Evolutionary conservation across 805 yeast genomes (phyloP).

Genomic region (Clavispora phyllophila): DNA sequence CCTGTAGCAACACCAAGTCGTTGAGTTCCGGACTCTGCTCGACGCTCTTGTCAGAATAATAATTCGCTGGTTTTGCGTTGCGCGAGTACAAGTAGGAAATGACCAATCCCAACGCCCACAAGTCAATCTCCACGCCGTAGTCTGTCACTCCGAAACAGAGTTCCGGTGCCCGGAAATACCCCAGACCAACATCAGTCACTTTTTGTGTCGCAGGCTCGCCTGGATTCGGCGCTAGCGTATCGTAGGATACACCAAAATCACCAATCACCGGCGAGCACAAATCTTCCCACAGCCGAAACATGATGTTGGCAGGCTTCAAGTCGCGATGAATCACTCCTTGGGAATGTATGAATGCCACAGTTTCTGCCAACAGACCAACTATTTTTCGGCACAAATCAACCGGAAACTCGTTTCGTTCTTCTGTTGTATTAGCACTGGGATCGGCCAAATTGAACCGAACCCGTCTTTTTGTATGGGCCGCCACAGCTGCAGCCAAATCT

Average conservation of each 20-base stretch:
- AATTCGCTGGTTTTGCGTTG: constrained; percentile 27
- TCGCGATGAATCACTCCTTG: constrained; percentile 38
- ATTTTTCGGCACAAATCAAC: constrained; percentile 10
- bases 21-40: constrained; percentile 24
- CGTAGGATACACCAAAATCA: constrained; percentile 60
- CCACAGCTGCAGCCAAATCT: constrained; percentile 23
- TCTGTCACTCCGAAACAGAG: constrained; percentile 53
- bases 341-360: constrained; percentile 26
- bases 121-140: constrained; percentile 55
- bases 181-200: constrained; percentile 60
- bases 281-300: constrained; percentile 18
- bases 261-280: constrained; percentile 35
- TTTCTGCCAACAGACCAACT: constrained; percentile 17
- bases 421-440: constrained; percentile 12
- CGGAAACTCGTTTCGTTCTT: constrained; percentile 12
- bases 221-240: constrained; percentile 10
- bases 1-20: constrained; percentile 55
- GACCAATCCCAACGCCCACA: constrained; percentile 70
- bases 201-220: constrained; percentile 40
- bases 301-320: constrained; percentile 34
- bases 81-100: constrained; percentile 46
- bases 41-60: constrained; percentile 21
- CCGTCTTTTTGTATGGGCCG: constrained; percentile 16
- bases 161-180: constrained; percentile 71
- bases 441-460: constrained; percentile 22